A percentile compares a stretch with the other conserved stretches of the same genome.
Conservation (phyloP, 2,329 filamentous ascomycete species). For the Cladosporium phlei region DNA sequence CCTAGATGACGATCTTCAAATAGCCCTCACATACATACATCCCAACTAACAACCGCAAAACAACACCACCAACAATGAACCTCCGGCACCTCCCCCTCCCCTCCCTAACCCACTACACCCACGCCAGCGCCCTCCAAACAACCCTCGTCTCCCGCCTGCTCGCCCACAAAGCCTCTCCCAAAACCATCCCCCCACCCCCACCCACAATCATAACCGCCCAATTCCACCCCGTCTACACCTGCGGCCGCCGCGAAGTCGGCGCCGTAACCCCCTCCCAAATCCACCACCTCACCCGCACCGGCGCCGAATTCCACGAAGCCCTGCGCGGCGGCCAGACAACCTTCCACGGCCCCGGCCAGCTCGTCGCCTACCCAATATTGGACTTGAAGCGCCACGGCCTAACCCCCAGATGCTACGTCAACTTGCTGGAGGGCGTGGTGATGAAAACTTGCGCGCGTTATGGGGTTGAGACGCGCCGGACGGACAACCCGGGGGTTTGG, state of each 20-base stretch:
- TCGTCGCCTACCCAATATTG: constrained; percentile 88
- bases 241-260: constrained; percentile 71
- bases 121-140: constrained; percentile 54
- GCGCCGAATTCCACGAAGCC: constrained; percentile 63
- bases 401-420: constrained; percentile 70
- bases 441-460: constrained; percentile 60
- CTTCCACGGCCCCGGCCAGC: constrained; percentile 90
- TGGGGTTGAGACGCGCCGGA: constrained; percentile 59
- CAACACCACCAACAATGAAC: constrained; percentile 37
- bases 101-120: constrained; percentile 49
- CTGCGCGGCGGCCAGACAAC: constrained; percentile 87
- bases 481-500: constrained; percentile 83
- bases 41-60: too few relatives aligned
- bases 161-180: constrained; percentile 51
- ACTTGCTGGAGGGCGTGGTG: constrained; percentile 70
- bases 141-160: constrained; percentile 55
- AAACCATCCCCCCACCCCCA: constrained; percentile 32
- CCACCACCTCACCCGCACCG: constrained; percentile 34
- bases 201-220: constrained; percentile 78
- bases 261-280: constrained; percentile 47
- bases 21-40: background rate
- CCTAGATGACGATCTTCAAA: too few relatives aligned
- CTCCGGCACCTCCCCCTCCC: constrained; percentile 60
- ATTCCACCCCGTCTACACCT: constrained; percentile 78
- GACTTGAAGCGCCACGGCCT: constrained; percentile 67